These are phyloP conservation scores for Amanita exitialis DNA, from an alignment of 768 basidiomycete genomes.

Conservation along the genomic window DNA sequence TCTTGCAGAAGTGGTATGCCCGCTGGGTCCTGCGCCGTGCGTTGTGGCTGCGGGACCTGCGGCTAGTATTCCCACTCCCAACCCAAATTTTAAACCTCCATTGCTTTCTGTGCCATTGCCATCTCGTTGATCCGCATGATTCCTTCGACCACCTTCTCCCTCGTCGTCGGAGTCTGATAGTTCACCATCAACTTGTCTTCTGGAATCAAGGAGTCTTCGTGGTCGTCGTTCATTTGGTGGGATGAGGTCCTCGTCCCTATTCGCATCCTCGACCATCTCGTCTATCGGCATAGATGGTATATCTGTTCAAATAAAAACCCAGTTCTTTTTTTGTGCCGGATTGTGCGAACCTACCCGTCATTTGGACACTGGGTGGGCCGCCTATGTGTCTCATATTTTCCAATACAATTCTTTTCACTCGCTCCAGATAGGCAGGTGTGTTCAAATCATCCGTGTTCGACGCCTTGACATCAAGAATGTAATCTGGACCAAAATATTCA, in stretches of 20 bases:
- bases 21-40: constrained; percentile 72
- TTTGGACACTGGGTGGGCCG: constrained; percentile 88
- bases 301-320: constrained; percentile 33
- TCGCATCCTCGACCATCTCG: constrained; percentile 69
- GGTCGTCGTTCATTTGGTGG: constrained; percentile 70
- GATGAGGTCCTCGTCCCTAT: constrained; percentile 76
- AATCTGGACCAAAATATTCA: constrained; percentile 98
- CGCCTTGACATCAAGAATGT: constrained; percentile 87
- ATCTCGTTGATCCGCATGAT: constrained; percentile 52
- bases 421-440: constrained; percentile 84
- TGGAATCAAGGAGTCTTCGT: constrained; percentile 67
- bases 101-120: constrained; percentile 36
- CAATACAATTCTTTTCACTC: constrained; percentile 85
- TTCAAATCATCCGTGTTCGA: constrained; percentile 97
- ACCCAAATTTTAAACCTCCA: constrained; percentile 47
- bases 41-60: constrained; percentile 43
- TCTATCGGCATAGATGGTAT: constrained; percentile 82
- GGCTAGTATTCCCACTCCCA: constrained; percentile 63
- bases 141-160: constrained; percentile 76
- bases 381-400: constrained; percentile 82
- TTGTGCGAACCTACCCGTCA: constrained; percentile 49
- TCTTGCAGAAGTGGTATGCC: constrained; percentile 44
- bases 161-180: constrained; percentile 98
- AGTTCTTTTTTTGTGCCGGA: neutral
- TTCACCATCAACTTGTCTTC: constrained; percentile 78